Conservation (phyloP, 2,329 filamentous ascomycete genomes). For the Alternaria alternata region DNA sequence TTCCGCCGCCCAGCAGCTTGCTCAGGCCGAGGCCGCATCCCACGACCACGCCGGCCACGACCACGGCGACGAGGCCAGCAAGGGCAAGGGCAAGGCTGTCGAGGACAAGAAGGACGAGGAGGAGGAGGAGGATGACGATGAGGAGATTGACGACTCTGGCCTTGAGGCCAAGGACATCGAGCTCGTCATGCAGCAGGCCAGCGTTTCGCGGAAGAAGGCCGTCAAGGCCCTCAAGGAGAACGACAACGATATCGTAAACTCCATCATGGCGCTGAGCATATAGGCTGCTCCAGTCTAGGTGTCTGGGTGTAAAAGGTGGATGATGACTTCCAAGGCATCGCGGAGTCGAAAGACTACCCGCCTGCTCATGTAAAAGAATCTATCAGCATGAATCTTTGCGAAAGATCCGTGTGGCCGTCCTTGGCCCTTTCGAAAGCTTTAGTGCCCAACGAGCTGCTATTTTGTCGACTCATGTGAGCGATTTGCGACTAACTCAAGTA, state of each 20-base stretch:
- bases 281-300: constrained; percentile 39
- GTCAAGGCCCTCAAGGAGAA: constrained; percentile 99
- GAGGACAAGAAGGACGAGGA: constrained; percentile 69
- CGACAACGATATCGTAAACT: constrained; percentile 99
- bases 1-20: constrained; percentile 93
- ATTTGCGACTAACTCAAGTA: neutral
- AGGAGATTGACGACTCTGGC: constrained; percentile 93
- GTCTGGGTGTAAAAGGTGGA: constrained; percentile 22
- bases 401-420: neutral
- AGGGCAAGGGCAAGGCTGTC: constrained; percentile 72
- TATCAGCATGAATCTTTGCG: constrained; percentile 33
- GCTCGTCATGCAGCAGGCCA: constrained; percentile 97
- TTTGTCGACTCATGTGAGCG: neutral
- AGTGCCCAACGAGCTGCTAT: neutral
- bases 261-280: constrained; percentile 91
- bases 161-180: constrained; percentile 99
- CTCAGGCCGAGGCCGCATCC: constrained; percentile 71
- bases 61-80: constrained; percentile 73
- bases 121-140: constrained; percentile 73
- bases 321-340: constrained; percentile 24
- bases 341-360: constrained; percentile 21
- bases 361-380: constrained; percentile 37
- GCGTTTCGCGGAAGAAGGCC: constrained; percentile 96
- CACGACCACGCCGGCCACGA: constrained; percentile 75
- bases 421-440: neutral